Conservation (phyloP, 352 stramenopile species). For the Elongisporangium senticosum region DNA sequence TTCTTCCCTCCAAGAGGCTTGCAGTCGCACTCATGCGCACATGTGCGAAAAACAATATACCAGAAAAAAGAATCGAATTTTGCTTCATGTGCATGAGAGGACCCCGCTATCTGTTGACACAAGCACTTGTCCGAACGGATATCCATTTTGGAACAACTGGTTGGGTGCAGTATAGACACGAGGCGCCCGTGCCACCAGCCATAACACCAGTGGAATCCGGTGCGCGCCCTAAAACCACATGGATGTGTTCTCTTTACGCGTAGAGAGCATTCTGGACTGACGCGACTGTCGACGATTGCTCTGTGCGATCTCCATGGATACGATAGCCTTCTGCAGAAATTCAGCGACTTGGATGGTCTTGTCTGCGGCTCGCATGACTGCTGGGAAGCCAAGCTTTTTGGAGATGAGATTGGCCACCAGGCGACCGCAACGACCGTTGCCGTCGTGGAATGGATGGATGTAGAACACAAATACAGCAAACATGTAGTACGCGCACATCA, state of each 20-base stretch:
- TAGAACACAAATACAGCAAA: constrained; percentile 80
- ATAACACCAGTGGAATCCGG: neutral
- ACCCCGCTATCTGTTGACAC: neutral
- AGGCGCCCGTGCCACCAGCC: neutral
- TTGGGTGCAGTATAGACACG: neutral
- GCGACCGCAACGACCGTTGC: constrained; percentile 71
- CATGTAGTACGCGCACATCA: constrained; percentile 72
- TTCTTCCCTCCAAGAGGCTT: neutral
- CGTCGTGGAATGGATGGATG: constrained; percentile 84
- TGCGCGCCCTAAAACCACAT: constrained; percentile 64
- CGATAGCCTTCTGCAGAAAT: constrained; percentile 68
- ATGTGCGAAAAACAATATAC: neutral
- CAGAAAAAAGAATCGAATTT: neutral
- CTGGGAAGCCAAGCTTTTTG: constrained; percentile 63
- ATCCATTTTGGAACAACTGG: neutral
- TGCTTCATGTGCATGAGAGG: neutral
- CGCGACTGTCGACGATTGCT: constrained; percentile 48
- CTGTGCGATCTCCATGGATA: constrained; percentile 65
- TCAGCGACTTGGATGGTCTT: constrained; percentile 77
- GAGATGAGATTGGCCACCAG: constrained; percentile 70
- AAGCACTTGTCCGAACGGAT: neutral
- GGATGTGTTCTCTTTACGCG: constrained; percentile 65
- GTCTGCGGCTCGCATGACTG: constrained; percentile 54
- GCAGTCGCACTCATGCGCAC: neutral
- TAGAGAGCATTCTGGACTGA: constrained; percentile 39